Conservation (phyloP, 2,329 filamentous ascomycete species). For the Paraconiothyrium sp. region DNA sequence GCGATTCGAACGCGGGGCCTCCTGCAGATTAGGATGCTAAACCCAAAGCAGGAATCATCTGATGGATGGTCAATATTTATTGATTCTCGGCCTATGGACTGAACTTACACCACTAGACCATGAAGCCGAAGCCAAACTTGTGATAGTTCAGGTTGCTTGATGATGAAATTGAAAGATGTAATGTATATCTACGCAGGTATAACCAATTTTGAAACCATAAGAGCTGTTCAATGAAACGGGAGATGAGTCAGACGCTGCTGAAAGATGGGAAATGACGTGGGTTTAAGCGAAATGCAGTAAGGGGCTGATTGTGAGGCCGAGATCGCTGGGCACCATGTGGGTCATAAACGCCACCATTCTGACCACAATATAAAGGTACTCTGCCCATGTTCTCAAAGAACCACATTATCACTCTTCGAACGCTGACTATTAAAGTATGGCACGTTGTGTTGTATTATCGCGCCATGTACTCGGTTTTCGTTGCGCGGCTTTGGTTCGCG, state of each 20-base stretch:
- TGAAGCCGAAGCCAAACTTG: constrained; percentile 10
- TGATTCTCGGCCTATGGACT: no score
- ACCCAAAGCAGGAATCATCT: constrained; percentile 27
- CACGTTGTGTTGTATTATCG: background rate
- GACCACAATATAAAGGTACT: background rate
- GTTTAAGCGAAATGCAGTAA: background rate
- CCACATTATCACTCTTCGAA: background rate
- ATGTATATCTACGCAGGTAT: background rate
- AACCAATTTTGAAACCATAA: background rate
- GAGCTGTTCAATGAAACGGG: background rate
- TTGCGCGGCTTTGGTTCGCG: background rate
- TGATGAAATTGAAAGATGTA: background rate
- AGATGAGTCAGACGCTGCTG: background rate
- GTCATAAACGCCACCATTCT: background rate
- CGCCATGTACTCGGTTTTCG: no score
- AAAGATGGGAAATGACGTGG: background rate
- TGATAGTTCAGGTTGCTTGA: background rate
- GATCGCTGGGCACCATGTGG: background rate
- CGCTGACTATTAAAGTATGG: background rate
- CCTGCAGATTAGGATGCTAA: constrained; percentile 15
- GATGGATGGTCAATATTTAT: no score
- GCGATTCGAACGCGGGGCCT: constrained; percentile 33
- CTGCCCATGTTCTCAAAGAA: background rate
- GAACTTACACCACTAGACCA: constrained; percentile 20
- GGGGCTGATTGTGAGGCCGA: background rate